Conservation (phyloP, 108 stramenopile species). For the Phaeodactylum tricornutum region DNA sequence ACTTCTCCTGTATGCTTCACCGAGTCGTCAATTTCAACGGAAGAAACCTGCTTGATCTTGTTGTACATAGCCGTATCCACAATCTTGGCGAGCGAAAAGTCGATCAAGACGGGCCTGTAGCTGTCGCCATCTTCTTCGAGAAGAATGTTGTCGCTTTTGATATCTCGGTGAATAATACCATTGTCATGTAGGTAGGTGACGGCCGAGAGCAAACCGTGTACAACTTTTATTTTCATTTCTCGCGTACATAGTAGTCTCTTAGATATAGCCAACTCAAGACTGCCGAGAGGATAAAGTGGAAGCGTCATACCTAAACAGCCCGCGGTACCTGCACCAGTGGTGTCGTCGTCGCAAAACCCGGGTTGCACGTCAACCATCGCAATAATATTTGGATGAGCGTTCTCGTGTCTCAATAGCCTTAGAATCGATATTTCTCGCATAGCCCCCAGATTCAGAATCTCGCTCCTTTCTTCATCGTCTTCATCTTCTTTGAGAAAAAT, state of each 20-base stretch:
- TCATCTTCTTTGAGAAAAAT: conserved; percentile 44
- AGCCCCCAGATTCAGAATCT: conserved; percentile 49
- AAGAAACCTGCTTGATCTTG: conserved; percentile 14
- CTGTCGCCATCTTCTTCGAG: conserved; percentile 36
- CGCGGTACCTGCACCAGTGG: conserved; percentile 36
- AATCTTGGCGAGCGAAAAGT: conserved; percentile 73
- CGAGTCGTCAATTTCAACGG: too few species aligned
- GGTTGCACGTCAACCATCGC: conserved; percentile 61
- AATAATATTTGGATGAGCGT: conserved; percentile 66
- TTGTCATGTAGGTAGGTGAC: conserved; percentile 91
- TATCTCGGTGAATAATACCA: conserved; percentile 95
- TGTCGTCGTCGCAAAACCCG: conserved; percentile 23
- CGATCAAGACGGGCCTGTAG: conserved; percentile 60
- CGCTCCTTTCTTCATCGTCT: conserved; percentile 29
- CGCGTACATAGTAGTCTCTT: conserved; percentile 9
- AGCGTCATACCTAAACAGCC: conserved; percentile 53
- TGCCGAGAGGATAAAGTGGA: conserved; percentile 52
- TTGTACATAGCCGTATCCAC: conserved; percentile 26
- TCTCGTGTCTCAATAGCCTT: conserved; percentile 51
- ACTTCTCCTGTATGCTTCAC: conserved; percentile 47
- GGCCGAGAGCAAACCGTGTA: conserved; percentile 60
- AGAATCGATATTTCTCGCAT: conserved; percentile 70
- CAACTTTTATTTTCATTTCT: conserved; percentile 44
- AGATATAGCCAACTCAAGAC: conserved; percentile 35
- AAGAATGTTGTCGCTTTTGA: conserved; percentile 94